phyloP scores from a whole-genome alignment of 2,329 filamentous ascomycete species.

The Remersonia thermophila region DNA sequence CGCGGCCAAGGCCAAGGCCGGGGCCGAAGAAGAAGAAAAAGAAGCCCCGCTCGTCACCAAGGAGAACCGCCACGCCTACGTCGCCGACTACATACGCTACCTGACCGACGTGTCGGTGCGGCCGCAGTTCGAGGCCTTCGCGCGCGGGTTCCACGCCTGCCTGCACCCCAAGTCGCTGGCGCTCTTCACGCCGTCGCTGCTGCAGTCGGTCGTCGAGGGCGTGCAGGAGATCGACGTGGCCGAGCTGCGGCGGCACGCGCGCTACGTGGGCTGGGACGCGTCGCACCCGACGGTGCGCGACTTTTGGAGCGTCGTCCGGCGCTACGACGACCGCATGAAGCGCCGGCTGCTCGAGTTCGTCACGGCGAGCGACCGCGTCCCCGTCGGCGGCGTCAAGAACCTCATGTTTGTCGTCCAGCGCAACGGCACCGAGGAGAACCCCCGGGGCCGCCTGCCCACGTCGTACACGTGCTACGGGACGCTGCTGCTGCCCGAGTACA shows the following conservation, averaged over 20 bases:
- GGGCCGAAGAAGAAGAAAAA: constrained; percentile 13
- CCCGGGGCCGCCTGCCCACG: constrained; percentile 52
- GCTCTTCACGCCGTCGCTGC: constrained; percentile 55
- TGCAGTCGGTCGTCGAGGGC: constrained; percentile 76
- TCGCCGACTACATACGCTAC: constrained; percentile 75
- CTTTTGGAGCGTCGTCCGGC: constrained; percentile 74
- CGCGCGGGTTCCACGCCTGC: constrained; percentile 66
- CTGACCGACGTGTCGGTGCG: constrained; percentile 65
- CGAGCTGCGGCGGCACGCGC: constrained; percentile 56
- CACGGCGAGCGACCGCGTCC: constrained; percentile 81
- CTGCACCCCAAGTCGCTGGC: constrained; percentile 57
- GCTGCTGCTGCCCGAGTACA: constrained; percentile 74
- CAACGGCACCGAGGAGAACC: constrained; percentile 51
- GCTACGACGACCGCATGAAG: constrained; percentile 56
- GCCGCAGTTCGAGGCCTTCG: constrained; percentile 70
- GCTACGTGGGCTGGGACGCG: constrained; percentile 71
- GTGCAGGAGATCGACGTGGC: constrained; percentile 65
- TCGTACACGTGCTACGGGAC: constrained; percentile 91
- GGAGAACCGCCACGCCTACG: constrained; percentile 64
- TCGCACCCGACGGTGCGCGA: constrained; percentile 56
- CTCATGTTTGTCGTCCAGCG: constrained; percentile 74
- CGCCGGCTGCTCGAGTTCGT: constrained; percentile 81
- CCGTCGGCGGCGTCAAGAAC: constrained; percentile 71
- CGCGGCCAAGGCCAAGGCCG: constrained; percentile 23
- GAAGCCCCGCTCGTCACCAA: constrained; percentile 68